These are phyloP conservation scores for Babesia bigemina DNA, from an alignment of 169 alveolate species.

Conservation along the genomic window DNA sequence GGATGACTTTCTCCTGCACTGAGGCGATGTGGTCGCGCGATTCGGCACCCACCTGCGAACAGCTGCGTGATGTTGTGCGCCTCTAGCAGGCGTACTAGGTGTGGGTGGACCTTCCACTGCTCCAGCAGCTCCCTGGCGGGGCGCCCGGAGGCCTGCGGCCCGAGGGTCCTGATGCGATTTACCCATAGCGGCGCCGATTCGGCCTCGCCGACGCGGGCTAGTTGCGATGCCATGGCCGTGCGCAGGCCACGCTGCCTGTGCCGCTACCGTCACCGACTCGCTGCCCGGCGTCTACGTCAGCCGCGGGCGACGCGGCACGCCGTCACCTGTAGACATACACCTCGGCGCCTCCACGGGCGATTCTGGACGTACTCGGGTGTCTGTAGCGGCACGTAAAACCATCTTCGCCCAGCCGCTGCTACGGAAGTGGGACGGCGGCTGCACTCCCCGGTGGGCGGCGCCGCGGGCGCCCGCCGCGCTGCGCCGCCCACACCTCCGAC, in stretches of 20 bases:
- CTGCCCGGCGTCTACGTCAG: not conserved
- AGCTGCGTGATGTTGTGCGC: conserved; percentile 21
- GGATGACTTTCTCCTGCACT: conserved; percentile 66
- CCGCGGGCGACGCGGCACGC: not conserved
- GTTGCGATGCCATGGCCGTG: not conserved
- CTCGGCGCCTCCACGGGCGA: not conserved
- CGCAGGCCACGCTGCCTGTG: not conserved
- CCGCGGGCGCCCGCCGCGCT: no score
- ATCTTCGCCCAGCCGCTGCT: no score
- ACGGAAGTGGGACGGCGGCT: no score
- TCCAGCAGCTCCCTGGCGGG: conserved; percentile 38
- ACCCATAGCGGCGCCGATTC: conserved; percentile 45
- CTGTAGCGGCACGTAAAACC: no score
- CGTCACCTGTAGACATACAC: not conserved
- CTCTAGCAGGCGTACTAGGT: conserved; percentile 29
- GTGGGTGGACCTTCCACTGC: conserved; percentile 57
- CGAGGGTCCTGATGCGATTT: conserved; percentile 35
- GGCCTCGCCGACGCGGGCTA: not conserved
- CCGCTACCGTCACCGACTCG: not conserved
- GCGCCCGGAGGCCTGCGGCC: conserved; percentile 2
- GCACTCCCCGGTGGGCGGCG: no score
- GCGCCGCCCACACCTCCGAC: no score
- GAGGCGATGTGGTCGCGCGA: not conserved
- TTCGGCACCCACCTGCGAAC: conserved; percentile 39
- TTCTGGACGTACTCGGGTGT: no score